Percentiles rank a stretch among this genome's conserved stretches.
Conservation (phyloP, 2,329 filamentous ascomycete species). For the Magnaporthiopsis incrustans region DNA sequence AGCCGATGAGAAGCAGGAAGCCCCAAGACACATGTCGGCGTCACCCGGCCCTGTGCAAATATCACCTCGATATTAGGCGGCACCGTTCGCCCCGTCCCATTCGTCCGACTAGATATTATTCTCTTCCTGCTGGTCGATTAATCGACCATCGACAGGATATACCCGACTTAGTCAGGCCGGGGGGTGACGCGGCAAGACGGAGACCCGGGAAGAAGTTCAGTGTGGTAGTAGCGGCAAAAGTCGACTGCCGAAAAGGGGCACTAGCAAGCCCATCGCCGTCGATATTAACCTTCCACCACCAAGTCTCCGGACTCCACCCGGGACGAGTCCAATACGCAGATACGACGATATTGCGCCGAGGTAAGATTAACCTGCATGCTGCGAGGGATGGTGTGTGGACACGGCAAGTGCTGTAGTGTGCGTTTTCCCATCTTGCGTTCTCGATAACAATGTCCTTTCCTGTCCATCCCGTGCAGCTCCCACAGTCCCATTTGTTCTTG, state of each 20-base stretch:
- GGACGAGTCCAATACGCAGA: neutral
- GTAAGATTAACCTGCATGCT: no score
- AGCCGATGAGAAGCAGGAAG: neutral
- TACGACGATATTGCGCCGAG: neutral
- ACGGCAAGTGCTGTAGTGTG: neutral
- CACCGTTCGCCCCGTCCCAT: neutral
- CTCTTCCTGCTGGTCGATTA: neutral
- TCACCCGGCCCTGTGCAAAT: neutral
- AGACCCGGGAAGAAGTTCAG: no score
- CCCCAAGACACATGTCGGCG: neutral
- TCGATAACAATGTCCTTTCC: neutral
- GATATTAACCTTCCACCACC: neutral
- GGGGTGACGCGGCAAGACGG: neutral
- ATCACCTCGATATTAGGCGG: neutral
- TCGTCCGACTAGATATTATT: neutral
- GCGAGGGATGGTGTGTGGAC: neutral
- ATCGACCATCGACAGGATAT: neutral
- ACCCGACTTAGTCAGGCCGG: neutral
- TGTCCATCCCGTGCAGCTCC: neutral
- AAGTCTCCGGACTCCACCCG: neutral
- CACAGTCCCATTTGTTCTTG: neutral
- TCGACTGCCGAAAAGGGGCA: neutral
- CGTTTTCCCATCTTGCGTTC: neutral
- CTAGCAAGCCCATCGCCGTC: neutral
- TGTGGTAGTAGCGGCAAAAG: neutral